Conservation (phyloP, 1,284 basidiomycete genomes). For the Ceratobasidium sp. region DNA sequence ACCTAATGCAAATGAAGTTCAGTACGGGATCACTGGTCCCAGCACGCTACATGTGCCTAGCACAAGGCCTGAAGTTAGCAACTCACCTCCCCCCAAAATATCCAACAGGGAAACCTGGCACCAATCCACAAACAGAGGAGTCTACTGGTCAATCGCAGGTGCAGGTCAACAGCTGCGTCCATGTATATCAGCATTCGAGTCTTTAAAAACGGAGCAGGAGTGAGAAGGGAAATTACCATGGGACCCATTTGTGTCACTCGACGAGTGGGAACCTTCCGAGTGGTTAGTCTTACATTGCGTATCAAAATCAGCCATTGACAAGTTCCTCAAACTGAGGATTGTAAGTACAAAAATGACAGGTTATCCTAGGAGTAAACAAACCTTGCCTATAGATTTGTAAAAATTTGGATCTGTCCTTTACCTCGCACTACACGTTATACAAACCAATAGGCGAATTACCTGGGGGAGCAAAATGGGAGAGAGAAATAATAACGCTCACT, state of each 20-base stretch:
- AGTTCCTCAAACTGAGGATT: conserved; percentile 38
- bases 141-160: not conserved
- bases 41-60: not conserved
- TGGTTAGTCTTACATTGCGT: conserved; percentile 35
- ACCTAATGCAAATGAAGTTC: not conserved
- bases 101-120: not conserved
- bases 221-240: not conserved
- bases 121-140: not conserved
- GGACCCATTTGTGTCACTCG: conserved; percentile 32
- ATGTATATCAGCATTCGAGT: not conserved
- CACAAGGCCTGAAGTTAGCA: too few relatives aligned
- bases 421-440: conserved; percentile 50
- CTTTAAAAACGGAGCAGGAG: not conserved
- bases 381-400: conserved; percentile 46
- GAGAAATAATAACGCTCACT: conserved; percentile 49
- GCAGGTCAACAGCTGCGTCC: not conserved
- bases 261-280: conserved; percentile 45
- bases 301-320: conserved; percentile 41
- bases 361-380: too few relatives aligned
- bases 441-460: conserved; percentile 52
- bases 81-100: not conserved
- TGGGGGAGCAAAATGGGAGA: conserved; percentile 51
- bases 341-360: not conserved
- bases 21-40: not conserved
- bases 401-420: conserved; percentile 47